Base-by-base conservation (phyloP, 1,139 yeast species). In the Ashbya aceris region DNA sequence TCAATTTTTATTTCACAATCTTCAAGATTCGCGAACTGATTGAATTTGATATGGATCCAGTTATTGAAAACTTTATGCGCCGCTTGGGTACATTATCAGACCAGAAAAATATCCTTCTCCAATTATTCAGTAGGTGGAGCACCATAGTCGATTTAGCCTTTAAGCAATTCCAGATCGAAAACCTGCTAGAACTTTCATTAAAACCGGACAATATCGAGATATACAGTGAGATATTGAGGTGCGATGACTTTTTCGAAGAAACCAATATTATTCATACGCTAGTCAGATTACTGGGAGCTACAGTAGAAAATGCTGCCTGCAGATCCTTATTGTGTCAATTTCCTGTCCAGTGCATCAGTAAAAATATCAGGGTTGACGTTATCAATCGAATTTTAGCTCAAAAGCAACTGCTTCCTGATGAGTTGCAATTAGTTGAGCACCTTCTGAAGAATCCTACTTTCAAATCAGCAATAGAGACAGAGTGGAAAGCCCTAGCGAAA, bases 71-170 rank as follows among this genome's bases (percentile, higher is more conserved):
- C 0, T 69, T 76, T 42, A 40, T 68, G n/a, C 42, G 54, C 2
- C 62, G 54, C 38, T 45, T 64, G 13, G 27, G 46, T 35, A 37
- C 44, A 40, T 11, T 39, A 0, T 34, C 41, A 8, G 39, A 54
- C 1, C 33, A 45, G 3, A 4, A 44, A 0, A 38, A 42, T 0
- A 45, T 66, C 11, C 40, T 70, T 3, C 39, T 49, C 2, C 48
- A 56, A 4, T 45, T 71, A 0, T 66, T 77, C 42, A 50, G 54
- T n/a, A 73, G 85, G 55, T 81, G 85, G 85, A 53, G 70, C 27
- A 69, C 79, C 0, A 44, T 79, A 0, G 48, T 79, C 4, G 70
- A 76, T 40, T 40, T 47, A 2, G 50, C 58, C 40, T 67, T 72
- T 50, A 39, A 59, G 2, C 46, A 54, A 30, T 40, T 43, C 1